phyloP scores from a whole-genome alignment of 2,329 filamentous ascomycete genomes.

The Mycogone perniciosa region DNA sequence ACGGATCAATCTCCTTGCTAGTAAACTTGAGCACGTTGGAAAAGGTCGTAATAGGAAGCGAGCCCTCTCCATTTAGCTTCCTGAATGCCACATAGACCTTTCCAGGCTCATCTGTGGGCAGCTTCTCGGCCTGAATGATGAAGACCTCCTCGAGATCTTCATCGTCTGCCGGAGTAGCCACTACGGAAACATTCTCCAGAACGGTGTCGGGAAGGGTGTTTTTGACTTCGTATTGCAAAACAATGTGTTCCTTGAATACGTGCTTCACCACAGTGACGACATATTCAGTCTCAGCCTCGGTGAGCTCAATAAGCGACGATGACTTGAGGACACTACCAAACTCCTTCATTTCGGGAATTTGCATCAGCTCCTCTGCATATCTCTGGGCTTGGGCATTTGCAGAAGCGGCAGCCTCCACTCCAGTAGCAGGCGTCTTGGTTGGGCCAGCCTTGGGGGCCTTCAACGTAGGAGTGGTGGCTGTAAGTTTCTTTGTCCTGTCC shows the following conservation, averaged over 20 bases:
- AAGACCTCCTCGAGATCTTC: conserved; percentile 87
- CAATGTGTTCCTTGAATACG: conserved; percentile 94
- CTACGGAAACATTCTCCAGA: conserved; percentile 80
- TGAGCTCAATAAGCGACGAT: conserved; percentile 77
- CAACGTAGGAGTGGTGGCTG: conserved; percentile 82
- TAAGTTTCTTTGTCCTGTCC: conserved; percentile 95
- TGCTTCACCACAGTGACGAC: conserved; percentile 93
- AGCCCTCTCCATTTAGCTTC: conserved; percentile 66
- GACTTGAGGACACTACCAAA: conserved; percentile 93
- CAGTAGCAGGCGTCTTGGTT: conserved; percentile 61
- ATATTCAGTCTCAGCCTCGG: conserved; percentile 95
- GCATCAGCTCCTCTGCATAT: conserved; percentile 79
- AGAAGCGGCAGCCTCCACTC: conserved; percentile 68
- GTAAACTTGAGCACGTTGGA: conserved; percentile 95
- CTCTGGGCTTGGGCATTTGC: conserved; percentile 78
- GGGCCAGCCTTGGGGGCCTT: conserved; percentile 83
- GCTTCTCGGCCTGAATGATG: conserved; percentile 79
- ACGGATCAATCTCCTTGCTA: conserved; percentile 94
- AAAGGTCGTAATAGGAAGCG: conserved; percentile 76
- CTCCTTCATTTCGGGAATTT: conserved; percentile 83
- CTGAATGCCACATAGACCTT: conserved; percentile 94
- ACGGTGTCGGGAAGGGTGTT: conserved; percentile 91
- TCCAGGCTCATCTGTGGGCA: conserved; percentile 79
- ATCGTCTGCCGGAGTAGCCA: conserved; percentile 72
- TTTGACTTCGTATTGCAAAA: conserved; percentile 95